These are phyloP conservation scores for Trichophyton equinum DNA, from an alignment of 2,329 filamentous ascomycete species.

Conservation along the genomic window DNA sequence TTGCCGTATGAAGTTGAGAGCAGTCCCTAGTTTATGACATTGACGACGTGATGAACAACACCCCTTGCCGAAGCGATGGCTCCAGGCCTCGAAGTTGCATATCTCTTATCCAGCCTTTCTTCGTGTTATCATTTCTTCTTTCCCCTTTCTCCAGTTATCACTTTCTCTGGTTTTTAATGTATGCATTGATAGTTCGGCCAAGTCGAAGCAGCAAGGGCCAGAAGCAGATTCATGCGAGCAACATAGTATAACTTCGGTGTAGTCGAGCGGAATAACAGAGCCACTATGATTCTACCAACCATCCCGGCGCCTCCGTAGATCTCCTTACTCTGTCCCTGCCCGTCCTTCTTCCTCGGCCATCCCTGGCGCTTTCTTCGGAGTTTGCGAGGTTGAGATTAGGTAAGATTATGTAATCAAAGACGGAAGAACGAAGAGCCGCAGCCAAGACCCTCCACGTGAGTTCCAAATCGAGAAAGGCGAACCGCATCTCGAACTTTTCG, in stretches of 20 bases:
- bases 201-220: neutral
- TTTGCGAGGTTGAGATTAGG: neutral
- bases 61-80: neutral
- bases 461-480: conserved; percentile 4
- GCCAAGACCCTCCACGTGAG: neutral
- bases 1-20: neutral
- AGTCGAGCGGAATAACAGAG: neutral
- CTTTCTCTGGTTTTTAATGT: neutral
- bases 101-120: neutral
- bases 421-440: neutral
- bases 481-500: neutral
- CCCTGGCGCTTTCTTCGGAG: neutral
- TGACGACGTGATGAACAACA: neutral
- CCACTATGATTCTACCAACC: neutral
- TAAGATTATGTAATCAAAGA: neutral
- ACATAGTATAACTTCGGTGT: neutral
- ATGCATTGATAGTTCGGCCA: neutral
- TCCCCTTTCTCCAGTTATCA: neutral
- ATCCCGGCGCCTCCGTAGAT: neutral
- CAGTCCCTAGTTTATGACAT: neutral
- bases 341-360: neutral
- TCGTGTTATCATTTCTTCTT: neutral
- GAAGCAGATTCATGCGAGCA: neutral
- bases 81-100: neutral
- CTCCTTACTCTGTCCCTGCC: neutral